These are phyloP conservation scores for Sugiyamaella japonica DNA, from an alignment of 1,139 yeast genomes.

Conservation along the genomic window DNA sequence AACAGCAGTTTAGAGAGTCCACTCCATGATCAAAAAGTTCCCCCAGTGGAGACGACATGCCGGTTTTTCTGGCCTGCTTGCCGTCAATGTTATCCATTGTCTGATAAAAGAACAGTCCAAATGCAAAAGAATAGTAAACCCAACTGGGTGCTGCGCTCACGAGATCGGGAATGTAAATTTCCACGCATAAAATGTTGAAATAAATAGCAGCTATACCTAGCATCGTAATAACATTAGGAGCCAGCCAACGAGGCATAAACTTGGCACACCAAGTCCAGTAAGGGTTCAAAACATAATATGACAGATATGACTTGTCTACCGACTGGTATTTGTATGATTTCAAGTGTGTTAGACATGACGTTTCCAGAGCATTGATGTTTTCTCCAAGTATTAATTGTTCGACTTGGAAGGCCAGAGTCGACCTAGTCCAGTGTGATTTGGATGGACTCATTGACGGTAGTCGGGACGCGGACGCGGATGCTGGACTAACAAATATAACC, in stretches of 20 bases:
- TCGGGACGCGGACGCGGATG: no score
- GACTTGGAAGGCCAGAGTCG: conserved; percentile 21
- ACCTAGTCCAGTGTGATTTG: conserved; percentile 16
- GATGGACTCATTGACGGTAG: background rate
- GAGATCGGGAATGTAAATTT: conserved; percentile 62
- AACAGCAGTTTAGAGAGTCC: conserved; percentile 65
- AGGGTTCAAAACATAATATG: conserved; percentile 62
- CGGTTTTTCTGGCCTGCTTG: conserved; percentile 75
- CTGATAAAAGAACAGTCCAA: conserved; percentile 73
- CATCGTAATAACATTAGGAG: conserved; percentile 74
- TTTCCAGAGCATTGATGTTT: conserved; percentile 30
- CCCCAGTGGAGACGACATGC: conserved; percentile 76
- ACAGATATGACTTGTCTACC: conserved; percentile 67
- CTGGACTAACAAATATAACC: no score
- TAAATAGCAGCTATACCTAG: conserved; percentile 63
- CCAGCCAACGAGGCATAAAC: conserved; percentile 70
- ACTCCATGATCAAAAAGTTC: conserved; percentile 81
- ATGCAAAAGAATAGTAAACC: conserved; percentile 67
- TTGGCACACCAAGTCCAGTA: conserved; percentile 71
- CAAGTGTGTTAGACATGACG: conserved; percentile 30
- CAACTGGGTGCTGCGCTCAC: conserved; percentile 56
- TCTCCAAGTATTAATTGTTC: conserved; percentile 26
- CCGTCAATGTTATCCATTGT: conserved; percentile 87
- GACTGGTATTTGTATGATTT: conserved; percentile 41
- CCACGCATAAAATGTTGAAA: conserved; percentile 53